Conservation (phyloP, 2,329 filamentous ascomycete species). For the Aspergillus flavus region DNA sequence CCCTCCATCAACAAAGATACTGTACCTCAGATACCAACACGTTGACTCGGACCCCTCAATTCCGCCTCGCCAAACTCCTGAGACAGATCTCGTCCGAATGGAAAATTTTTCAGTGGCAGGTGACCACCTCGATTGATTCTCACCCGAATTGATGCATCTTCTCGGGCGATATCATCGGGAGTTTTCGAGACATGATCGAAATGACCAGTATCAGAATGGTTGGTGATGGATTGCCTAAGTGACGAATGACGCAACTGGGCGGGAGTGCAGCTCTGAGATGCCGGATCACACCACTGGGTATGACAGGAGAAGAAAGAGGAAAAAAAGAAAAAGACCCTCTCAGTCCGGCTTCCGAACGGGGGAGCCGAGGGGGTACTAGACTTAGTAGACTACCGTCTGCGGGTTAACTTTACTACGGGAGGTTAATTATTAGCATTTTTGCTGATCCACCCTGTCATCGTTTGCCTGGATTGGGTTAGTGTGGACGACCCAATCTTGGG, state of each 20-base stretch:
- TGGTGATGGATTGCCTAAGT: background rate
- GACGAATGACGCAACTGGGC: conserved; percentile 1
- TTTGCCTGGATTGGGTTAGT: conserved; percentile 2
- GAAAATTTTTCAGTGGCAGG: background rate
- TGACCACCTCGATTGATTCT: background rate
- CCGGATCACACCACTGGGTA: conserved; percentile 23
- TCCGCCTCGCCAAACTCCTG: background rate
- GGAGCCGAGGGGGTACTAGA: conserved; percentile 3
- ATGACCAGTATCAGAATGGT: background rate
- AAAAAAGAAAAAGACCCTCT: conserved; percentile 5
- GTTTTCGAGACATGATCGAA: background rate
- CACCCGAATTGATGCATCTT: background rate
- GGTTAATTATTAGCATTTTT: conserved; percentile 13
- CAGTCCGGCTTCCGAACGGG: conserved; percentile 18
- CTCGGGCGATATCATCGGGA: conserved; percentile 7
- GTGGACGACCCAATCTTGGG: background rate
- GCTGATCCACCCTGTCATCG: background rate
- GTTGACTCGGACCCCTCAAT: background rate
- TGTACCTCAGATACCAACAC: background rate
- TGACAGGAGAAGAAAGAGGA: background rate
- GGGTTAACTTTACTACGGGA: conserved; percentile 14
- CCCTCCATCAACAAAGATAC: background rate
- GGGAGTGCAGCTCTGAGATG: conserved; percentile 10
- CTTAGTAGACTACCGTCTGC: background rate
- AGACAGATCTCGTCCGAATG: background rate